phyloP scores from a whole-genome alignment of 805 yeast genomes.

The Ogataea nitratoaversa region DNA sequence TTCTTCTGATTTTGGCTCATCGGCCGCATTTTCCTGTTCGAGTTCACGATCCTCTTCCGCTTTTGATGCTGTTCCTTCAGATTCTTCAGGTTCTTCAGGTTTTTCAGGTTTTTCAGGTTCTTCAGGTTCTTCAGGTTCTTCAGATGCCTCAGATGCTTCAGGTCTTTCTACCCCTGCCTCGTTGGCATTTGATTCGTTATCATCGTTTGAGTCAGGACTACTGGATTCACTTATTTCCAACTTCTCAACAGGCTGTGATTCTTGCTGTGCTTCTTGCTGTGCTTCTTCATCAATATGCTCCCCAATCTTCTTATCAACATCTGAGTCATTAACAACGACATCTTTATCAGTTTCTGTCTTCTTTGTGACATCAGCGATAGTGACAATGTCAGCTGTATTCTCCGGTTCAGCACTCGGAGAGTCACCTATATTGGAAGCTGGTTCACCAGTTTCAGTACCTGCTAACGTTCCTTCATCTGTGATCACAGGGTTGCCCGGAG shows the following conservation, averaged over 20 bases:
- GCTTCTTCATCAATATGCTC: conserved; percentile 27
- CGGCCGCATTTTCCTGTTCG: neutral
- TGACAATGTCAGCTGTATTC: too few species aligned
- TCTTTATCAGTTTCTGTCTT: conserved; percentile 2
- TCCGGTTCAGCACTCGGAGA: too few species aligned
- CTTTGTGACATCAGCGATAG: too few species aligned
- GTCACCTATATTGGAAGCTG: too few species aligned
- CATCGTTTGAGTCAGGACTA: neutral
- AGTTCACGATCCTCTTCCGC: neutral
- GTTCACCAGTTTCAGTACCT: neutral
- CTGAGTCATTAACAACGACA: neutral
- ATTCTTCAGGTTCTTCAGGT: conserved; percentile 3
- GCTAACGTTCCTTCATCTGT: neutral
- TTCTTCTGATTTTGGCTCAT: too few species aligned
- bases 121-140: neutral
- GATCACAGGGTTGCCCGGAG: too few species aligned
- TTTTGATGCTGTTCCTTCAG: neutral
- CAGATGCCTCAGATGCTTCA: neutral
- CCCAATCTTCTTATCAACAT: neutral
- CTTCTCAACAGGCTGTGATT: too few species aligned
- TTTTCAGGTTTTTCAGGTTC: conserved; percentile 1
- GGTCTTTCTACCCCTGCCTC: too few species aligned
- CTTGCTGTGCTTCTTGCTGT: conserved; percentile 11
- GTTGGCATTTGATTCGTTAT: neutral
- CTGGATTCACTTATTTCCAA: neutral